Conservation (phyloP, 352 stramenopile species). For the Globisporangium echinulatum region DNA sequence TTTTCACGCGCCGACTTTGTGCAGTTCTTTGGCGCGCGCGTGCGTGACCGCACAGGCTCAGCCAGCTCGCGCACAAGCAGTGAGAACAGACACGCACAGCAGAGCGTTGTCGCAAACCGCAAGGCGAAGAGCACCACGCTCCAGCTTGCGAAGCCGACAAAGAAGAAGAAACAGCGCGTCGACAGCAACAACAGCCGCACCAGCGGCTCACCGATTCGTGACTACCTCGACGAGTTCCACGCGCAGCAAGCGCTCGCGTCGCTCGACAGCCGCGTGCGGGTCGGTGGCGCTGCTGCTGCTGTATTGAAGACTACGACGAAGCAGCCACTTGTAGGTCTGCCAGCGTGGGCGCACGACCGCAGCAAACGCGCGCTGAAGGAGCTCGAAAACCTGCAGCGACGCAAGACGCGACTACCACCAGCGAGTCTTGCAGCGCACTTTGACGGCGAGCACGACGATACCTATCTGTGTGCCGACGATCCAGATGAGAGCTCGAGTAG, state of each 20-base stretch:
- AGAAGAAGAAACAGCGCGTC: not conserved
- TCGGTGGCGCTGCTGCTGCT: not conserved
- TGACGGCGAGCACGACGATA: not conserved
- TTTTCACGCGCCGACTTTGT: slow-evolving; percentile 59
- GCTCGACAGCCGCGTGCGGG: not conserved
- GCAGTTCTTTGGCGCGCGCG: slow-evolving; percentile 20
- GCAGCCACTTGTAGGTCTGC: slow-evolving; percentile 24
- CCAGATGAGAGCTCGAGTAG: not conserved
- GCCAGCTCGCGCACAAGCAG: not conserved
- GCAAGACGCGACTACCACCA: slow-evolving; percentile 8
- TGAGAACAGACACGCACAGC: slow-evolving; percentile 1
- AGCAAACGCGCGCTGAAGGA: slow-evolving; percentile 65
- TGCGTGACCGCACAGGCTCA: not conserved
- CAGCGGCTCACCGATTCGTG: not conserved
- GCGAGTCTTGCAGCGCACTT: not conserved
- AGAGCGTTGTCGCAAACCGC: not conserved
- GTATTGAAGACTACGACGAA: slow-evolving; percentile 9
- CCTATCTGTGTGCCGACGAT: not conserved
- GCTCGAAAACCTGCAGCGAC: slow-evolving; percentile 30
- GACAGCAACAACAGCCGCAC: not conserved
- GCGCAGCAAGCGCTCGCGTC: slow-evolving; percentile 6
- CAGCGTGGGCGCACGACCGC: slow-evolving; percentile 53
- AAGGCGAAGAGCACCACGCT: not conserved
- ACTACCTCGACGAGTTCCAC: slow-evolving; percentile 8
- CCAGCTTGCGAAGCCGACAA: not conserved